A percentile compares a stretch with the other conserved stretches of the same genome.
Conservation (phyloP, 2,329 filamentous ascomycete species). For the Aulographum hederae region DNA sequence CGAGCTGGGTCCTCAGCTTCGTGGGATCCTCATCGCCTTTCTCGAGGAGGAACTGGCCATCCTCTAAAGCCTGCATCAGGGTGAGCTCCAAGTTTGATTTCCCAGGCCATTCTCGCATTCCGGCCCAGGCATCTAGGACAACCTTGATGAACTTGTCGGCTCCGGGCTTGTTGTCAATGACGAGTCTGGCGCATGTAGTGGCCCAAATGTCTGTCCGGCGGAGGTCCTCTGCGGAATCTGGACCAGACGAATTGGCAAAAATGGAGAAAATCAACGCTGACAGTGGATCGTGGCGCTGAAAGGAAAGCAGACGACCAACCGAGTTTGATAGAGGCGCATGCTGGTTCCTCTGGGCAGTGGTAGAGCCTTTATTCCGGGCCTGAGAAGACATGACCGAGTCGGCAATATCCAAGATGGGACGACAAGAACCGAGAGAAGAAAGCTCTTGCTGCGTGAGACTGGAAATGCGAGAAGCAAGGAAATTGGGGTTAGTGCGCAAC, state of each 20-base stretch:
- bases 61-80: conserved; percentile 84
- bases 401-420: conserved; percentile 61
- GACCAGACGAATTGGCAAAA: conserved; percentile 71
- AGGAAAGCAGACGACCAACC: conserved; percentile 70
- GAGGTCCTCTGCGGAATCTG: conserved; percentile 64
- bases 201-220: conserved; percentile 77
- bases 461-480: conserved; percentile 66
- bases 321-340: conserved; percentile 37
- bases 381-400: conserved; percentile 49
- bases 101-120: conserved; percentile 77
- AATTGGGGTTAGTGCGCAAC: conserved; percentile 73
- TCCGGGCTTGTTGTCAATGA: conserved; percentile 57
- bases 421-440: conserved; percentile 56
- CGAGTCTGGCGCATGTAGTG: conserved; percentile 64
- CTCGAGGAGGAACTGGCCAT: conserved; percentile 80
- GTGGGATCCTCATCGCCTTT: conserved; percentile 40
- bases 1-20: neutral
- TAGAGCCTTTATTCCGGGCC: conserved; percentile 33
- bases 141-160: conserved; percentile 68
- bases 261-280: conserved; percentile 74
- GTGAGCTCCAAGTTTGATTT: conserved; percentile 84
- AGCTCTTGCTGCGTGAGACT: conserved; percentile 61
- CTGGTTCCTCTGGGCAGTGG: conserved; percentile 26
- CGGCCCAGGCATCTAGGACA: conserved; percentile 73
- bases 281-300: conserved; percentile 74